These are phyloP conservation scores for Ustilago bromivora DNA, from an alignment of 1,284 basidiomycete species.

Conservation along the genomic window DNA sequence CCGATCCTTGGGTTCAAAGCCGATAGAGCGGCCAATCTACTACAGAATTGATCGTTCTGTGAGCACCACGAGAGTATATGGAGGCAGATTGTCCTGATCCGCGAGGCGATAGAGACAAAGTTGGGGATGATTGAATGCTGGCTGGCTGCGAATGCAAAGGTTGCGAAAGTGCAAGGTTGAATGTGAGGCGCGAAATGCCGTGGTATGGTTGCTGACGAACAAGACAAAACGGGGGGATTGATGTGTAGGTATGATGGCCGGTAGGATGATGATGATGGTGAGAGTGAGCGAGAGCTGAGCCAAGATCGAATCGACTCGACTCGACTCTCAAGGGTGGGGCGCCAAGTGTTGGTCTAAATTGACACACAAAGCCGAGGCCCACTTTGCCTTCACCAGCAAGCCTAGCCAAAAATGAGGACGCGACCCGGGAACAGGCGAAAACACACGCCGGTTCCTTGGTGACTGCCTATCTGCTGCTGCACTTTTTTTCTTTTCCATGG, in stretches of 20 bases:
- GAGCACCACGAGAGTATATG: too few relatives aligned
- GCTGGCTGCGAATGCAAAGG: not conserved
- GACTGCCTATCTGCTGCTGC: not conserved
- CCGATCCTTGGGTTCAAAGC: not conserved
- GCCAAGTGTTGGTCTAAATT: constrained; percentile 28
- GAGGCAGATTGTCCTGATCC: not conserved
- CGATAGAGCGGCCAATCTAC: not conserved
- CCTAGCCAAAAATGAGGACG: constrained; percentile 1
- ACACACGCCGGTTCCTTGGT: not conserved
- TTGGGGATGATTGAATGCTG: not conserved
- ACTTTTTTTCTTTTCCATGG: not conserved
- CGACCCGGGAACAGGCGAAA: constrained; percentile 7
- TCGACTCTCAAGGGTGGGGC: not conserved
- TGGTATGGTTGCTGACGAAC: constrained; percentile 7
- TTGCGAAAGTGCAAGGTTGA: not conserved
- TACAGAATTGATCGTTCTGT: not conserved
- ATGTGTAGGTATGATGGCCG: not conserved
- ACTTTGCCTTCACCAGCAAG: not conserved
- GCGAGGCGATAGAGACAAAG: not conserved
- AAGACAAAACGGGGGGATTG: not conserved
- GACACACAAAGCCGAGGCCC: constrained; percentile 8
- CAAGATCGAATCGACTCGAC: not conserved
- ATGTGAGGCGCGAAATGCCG: not conserved
- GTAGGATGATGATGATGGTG: constrained; percentile 9
- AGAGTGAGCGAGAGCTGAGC: not conserved